Evolutionary conservation across 139 green algal species (phyloP), one percentile per base, ranked within the genome.

Genomic region (Eudorina sp.): DNA sequence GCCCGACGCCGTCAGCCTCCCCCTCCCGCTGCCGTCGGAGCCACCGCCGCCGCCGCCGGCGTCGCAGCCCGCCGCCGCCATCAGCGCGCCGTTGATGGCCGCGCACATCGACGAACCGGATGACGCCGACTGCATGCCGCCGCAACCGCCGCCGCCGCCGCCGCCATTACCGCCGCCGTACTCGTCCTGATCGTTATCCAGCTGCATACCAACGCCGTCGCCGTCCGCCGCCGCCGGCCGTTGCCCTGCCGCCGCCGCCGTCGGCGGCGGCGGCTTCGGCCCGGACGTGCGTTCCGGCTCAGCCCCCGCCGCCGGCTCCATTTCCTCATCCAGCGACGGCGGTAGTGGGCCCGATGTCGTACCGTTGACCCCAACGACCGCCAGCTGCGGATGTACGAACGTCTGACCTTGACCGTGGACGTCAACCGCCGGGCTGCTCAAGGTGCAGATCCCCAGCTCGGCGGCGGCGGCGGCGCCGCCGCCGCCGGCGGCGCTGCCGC

Each of bases 61-160:
- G 7, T 34, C 70, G 41, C 29, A 40, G 4, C 3, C 69, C 40
- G 69, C 69, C 69, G 69, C 69, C 16, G 69, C 40, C 16, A 21
- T 40, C 29, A 79, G 38, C 40, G 70, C 70, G 25, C 70, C 70
- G 40, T 79, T 79, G 41, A 79, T 55, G 6, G 70, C 70, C 2
- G 70, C 70, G 38, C 70, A 79, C 70, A 79, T 55, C 1, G 70
- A 79, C 43, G 70, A 79, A 6, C 70, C 70, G 21, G 70, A 79
- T 18, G 70, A 79, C 13, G 70, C 70, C 25, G 70, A 79, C 70
- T 53, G 70, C 40, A 48, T 7, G 6, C 70, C 70, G 62, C 5
- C 55, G 55, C 55, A 13, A 18, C 55, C 23, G 16, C 13, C 9
- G 11, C 48, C 48, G 48, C 48, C 48, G 48, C 48, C 48, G 48